Evolutionary conservation across 1,284 basidiomycete genomes (phyloP), one percentile per base, ranked within the genome.

Genomic region (Erythrobasidium hasegawianum): DNA sequence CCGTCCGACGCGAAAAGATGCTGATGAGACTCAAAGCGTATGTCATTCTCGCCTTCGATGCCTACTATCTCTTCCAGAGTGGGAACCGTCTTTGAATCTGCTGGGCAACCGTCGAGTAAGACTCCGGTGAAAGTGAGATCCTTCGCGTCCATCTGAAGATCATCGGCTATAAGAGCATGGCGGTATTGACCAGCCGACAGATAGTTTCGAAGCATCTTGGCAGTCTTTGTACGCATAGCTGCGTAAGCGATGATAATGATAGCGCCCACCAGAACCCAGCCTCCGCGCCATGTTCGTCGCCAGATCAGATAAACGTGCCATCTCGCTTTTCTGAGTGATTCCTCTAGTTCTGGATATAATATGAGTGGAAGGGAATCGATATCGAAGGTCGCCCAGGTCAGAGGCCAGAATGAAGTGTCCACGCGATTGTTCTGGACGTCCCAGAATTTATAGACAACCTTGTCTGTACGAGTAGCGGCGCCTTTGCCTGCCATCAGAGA

Each of bases 81-180:
- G 13, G 49, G 49, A 52, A 52, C 49, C 18, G 49, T 11, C 10
- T 14, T 14, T 11, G 26, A 52, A 39, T 60, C 47, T 16, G 8
- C 33, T 9, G 55, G 33, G 55, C 9, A 22, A 13, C 8, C 13
- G 13, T 45, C 27, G 2, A 52, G 47, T 33, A 3, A 49, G 8
- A 16, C 1, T 47, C n/a, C 22, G 24, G 39, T 60, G 20, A n/a
- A 47, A 2, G 38, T 8, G 8, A 4, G 2, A 14, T 20, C 40
- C 20, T 2, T 27, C 16, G n/a, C 11, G 24, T 22, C 13, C 3
- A 27, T 7, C 1, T 9, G 16, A 52, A 39, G 24, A 11, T 60
- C 43, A 27, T 41, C 29, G 29, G 24, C 27, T 20, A 60, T 60
- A 50, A 43, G 59, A 52, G 14, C 49, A 20, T 52, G 24, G 14